A percentile compares a stretch with the other conserved stretches of the same genome.
phyloP scores from a whole-genome alignment of 1,284 basidiomycete genomes.

The Malassezia pachydermatis region DNA sequence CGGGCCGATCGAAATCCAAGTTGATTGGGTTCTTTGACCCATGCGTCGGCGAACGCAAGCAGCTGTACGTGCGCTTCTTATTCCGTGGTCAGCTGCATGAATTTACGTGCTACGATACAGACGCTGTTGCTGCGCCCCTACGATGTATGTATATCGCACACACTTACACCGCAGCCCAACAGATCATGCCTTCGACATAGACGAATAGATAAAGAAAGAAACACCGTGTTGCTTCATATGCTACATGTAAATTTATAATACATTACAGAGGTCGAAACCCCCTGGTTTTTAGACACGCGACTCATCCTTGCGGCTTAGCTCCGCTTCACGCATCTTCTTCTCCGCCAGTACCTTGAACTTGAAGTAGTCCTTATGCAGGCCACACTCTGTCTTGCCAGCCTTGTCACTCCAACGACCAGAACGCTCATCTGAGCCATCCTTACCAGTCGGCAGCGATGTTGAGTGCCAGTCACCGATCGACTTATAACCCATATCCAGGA shows the following conservation, averaged over 20 bases:
- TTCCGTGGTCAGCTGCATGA: slow-evolving; percentile 68
- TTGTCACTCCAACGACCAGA: slow-evolving; percentile 83
- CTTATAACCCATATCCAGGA: slow-evolving; percentile 82
- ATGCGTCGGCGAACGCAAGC: slow-evolving; percentile 59
- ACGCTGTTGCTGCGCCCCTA: slow-evolving; percentile 64
- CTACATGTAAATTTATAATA: not conserved
- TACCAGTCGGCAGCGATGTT: slow-evolving; percentile 57
- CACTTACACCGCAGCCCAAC: not conserved
- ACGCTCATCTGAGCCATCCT: slow-evolving; percentile 61
- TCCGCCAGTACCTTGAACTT: slow-evolving; percentile 41
- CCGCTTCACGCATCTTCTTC: slow-evolving; percentile 39
- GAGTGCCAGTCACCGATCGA: slow-evolving; percentile 97
- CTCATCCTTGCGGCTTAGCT: slow-evolving; percentile 33
- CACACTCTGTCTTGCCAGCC: slow-evolving; percentile 82
- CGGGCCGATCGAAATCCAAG: slow-evolving; percentile 57
- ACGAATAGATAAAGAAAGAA: not conserved
- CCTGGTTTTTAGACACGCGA: slow-evolving; percentile 6
- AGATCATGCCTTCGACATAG: too few species aligned
- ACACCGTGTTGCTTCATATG: not conserved
- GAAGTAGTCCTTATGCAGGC: slow-evolving; percentile 58
- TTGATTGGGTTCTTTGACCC: slow-evolving; percentile 68
- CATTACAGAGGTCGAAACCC: not conserved
- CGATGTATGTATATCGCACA: slow-evolving; percentile 7
- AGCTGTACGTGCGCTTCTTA: slow-evolving; percentile 61
- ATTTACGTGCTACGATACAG: slow-evolving; percentile 62